Evolutionary conservation across 129 eudicot genomes (phyloP), one percentile per base, ranked within the genome.

Genomic region (Calendula officinalis): DNA sequence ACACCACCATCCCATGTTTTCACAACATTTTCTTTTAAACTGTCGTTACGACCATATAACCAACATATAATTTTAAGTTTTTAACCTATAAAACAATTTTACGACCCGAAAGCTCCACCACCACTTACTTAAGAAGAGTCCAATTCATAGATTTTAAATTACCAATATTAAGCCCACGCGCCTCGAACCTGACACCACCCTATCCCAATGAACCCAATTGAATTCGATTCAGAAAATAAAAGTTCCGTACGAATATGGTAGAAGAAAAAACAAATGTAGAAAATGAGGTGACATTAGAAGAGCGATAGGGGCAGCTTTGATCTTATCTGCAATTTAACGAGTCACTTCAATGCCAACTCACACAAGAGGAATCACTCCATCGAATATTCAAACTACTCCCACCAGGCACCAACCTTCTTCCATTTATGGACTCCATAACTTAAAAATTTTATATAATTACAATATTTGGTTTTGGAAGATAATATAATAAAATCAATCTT

Each of bases 321-420:
- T 62, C 68, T 60, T 33, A 60, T 38, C 49, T 37, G 60, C 49
- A 50, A 22, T 66, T 12, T 45, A 10, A 66, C 39, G 63, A 54
- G 54, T 41, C 44, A n/a, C 43, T 10, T 54, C 15, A 5, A 51
- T 11, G 50, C 50, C 37, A 64, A 49, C 70, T 43, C 61, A 17
- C 8, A 52, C 11, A 27, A 22, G 3, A 51, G 15, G 30, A 66
- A 66, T 52, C 41, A 16, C 47, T 10, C 8, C 59, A 49, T 64
- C 59, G 70, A 64, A 64, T 64, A 64, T 64, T 64, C 70, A 64
- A 62, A 49, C 59, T 35, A 64, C 47, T 64, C 71, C 50, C 52
- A 51, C 71, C n/a, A n/a, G n/a, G n/a, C n/a, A n/a, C n/a, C 40
- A 17, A 48, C 51, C 56, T 37, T 37, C 27, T 37, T 17, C 17